These are phyloP conservation scores for Kitagawia praeruptora DNA, from an alignment of 129 eudicot species.

Conservation along the genomic window DNA sequence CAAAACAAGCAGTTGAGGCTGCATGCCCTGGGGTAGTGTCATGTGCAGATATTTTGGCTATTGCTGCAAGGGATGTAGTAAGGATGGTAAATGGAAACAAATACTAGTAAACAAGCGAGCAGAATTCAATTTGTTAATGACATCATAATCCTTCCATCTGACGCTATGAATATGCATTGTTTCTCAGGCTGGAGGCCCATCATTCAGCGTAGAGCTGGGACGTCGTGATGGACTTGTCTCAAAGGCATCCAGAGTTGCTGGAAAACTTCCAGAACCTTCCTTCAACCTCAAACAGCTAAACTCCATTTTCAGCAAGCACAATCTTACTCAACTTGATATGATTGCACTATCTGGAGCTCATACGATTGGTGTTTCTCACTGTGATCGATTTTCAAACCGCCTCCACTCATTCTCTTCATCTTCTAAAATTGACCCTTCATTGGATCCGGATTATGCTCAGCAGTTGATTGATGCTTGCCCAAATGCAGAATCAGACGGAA, in stretches of 20 bases:
- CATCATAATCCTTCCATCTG: neutral
- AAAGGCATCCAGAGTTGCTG: slow-evolving; percentile 53
- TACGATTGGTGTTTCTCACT: slow-evolving; percentile 75
- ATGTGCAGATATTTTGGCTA: slow-evolving; percentile 71
- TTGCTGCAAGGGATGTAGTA: slow-evolving; percentile 69
- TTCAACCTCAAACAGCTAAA: slow-evolving; percentile 42
- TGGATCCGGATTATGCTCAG: slow-evolving; percentile 53
- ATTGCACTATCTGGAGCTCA: slow-evolving; percentile 82
- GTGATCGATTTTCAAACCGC: slow-evolving; percentile 55
- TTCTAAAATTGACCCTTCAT: slow-evolving; percentile 49
- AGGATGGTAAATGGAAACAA: slow-evolving; percentile 34
- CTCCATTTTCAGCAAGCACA: slow-evolving; percentile 44
- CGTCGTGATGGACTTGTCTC: slow-evolving; percentile 71
- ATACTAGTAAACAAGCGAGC: neutral
- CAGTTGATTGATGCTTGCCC: slow-evolving; percentile 41
- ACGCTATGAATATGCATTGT: neutral
- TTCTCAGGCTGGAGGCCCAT: slow-evolving; percentile 70
- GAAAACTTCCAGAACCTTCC: slow-evolving; percentile 58
- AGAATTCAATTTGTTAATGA: too few relatives aligned
- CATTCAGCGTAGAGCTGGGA: slow-evolving; percentile 57
- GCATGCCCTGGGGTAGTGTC: slow-evolving; percentile 80
- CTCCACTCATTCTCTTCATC: slow-evolving; percentile 50
- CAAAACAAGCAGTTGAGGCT: slow-evolving; percentile 74
- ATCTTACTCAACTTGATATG: slow-evolving; percentile 57
- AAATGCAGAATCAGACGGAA: slow-evolving; percentile 32